Evolutionary conservation across 495 filamentous ascomycete species (phyloP), one percentile per base, ranked within the genome.

Genomic region (Lasiosphaeriaceae sp.): DNA sequence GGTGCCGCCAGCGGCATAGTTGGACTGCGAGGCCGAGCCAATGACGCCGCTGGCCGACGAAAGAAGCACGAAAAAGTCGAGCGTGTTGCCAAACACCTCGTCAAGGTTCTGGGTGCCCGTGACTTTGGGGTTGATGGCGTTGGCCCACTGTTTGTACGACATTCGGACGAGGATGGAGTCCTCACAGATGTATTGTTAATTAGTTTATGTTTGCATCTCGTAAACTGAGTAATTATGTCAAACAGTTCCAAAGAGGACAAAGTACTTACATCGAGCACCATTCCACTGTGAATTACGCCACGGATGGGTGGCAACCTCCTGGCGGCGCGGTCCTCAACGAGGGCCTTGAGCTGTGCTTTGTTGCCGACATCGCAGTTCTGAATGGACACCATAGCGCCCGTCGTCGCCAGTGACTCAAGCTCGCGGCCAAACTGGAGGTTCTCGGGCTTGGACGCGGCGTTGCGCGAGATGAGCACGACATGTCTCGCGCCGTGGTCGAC

Each of bases 11-110:
- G 77, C 80, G 3, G 79, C 71, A 57, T 87, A 86, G 35, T 82
- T 82, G 23, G 77, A 71, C 60, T 86, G 83, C 0, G 73, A 23
- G 0, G 37, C 17, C 14, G 68, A 77, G 4, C 83, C 84, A 16
- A 84, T 65, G 6, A 79, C 64, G 4, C 77, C 82, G 8, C 77
- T 68, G 1, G 80, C 59, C 2, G 84, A 87, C 17, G 80, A 83
- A 11, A 85, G 68, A n/a, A 70, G 68, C 46, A 86, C 68, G 62
- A 87, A 86, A 70, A 87, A 87, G 59, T 86, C 84, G 3, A 87
- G 71, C 26, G 66, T 62, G n/a, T 68, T 66, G 17, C 45, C 45
- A 9, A 55, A 31, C 14, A 50, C 34, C 1, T 21, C 11, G 74
- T 17, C 70, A 48, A 44, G 58, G 11, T 67, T 56, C 61, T 74